Conservation (phyloP, 495 filamentous ascomycete genomes). For the Neurospora terricola region DNA sequence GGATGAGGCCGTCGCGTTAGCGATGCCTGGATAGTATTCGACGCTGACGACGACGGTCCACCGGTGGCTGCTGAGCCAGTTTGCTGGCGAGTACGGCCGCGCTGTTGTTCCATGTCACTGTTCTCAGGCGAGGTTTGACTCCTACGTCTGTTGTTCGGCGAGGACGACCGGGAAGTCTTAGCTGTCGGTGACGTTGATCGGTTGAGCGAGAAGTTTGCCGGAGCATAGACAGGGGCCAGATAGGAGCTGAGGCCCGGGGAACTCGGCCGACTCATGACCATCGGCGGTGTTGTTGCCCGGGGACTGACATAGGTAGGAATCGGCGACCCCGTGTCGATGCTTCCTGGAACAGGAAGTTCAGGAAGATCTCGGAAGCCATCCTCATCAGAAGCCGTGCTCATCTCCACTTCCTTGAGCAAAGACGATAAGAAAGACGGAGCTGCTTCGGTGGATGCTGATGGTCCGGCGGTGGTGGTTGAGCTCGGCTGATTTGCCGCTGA, state of each 20-base stretch:
- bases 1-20: slow-evolving; percentile 4
- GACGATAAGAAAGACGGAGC: slow-evolving; percentile 65
- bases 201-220: slow-evolving; percentile 49
- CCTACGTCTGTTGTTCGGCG: slow-evolving; percentile 4
- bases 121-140: slow-evolving; percentile 28
- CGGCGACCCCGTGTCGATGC: slow-evolving; percentile 44
- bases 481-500: slow-evolving; percentile 6
- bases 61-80: not conserved
- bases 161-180: slow-evolving; percentile 25
- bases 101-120: slow-evolving; percentile 34
- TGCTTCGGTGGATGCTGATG: slow-evolving; percentile 24
- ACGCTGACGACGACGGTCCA: not conserved
- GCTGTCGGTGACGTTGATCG: slow-evolving; percentile 21
- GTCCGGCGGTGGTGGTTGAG: slow-evolving; percentile 8
- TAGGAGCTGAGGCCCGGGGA: slow-evolving; percentile 61
- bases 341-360: slow-evolving; percentile 51
- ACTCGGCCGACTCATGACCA: slow-evolving; percentile 48
- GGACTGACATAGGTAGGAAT: slow-evolving; percentile 56
- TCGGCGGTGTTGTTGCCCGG: slow-evolving; percentile 61
- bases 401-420: slow-evolving; percentile 78
- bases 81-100: slow-evolving; percentile 7
- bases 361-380: slow-evolving; percentile 40
- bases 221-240: slow-evolving; percentile 51
- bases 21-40: not conserved
- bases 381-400: slow-evolving; percentile 46